These are phyloP conservation scores for Trichophyton rubrum DNA, from an alignment of 2,329 filamentous ascomycete species.

Conservation along the genomic window DNA sequence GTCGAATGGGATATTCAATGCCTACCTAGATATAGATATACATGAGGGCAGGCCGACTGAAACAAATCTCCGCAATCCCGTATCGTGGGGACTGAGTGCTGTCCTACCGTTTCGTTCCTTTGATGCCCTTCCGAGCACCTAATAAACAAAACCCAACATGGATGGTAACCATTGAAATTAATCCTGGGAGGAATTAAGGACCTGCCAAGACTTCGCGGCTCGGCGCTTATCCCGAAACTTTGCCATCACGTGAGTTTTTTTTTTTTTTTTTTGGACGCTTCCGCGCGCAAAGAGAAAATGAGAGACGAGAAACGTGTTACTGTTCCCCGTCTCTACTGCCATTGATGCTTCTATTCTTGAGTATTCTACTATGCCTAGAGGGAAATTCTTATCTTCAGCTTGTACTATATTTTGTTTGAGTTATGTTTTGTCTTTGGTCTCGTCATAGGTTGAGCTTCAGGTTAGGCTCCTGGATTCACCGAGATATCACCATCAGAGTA, in stretches of 20 bases:
- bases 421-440: constrained; percentile 2
- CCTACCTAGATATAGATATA: not conserved
- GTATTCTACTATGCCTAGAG: not conserved
- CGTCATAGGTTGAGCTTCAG: not conserved
- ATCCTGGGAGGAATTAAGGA: not conserved
- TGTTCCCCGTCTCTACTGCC: not conserved
- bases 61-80: not conserved
- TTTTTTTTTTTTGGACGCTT: not conserved
- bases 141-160: not conserved
- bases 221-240: not conserved
- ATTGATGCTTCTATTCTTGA: not conserved
- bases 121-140: not conserved
- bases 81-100: not conserved
- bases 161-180: not conserved
- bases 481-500: not conserved
- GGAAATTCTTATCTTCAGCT: too few relatives aligned
- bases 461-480: not conserved
- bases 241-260: not conserved
- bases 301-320: not conserved
- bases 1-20: not conserved
- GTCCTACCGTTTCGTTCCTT: not conserved
- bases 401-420: not conserved
- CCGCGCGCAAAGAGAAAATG: not conserved
- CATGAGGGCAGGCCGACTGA: not conserved
- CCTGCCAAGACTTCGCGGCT: not conserved